Evolutionary conservation across 371 early-diverging fungal genomes (phyloP), one percentile per base, ranked within the genome.

Genomic region (Syncephalastrum sp.): DNA sequence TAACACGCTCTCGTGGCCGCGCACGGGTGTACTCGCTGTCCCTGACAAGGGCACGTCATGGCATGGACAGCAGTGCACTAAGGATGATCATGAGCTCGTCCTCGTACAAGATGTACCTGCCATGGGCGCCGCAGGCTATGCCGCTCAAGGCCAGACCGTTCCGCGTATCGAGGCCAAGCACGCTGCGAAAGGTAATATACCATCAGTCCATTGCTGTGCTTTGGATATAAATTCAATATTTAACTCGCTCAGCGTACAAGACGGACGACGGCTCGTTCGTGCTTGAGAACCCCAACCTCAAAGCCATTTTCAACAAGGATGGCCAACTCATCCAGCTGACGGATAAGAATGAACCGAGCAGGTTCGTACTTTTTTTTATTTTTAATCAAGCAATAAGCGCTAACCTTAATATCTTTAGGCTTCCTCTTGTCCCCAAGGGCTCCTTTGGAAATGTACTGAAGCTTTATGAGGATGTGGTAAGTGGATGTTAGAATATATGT

Each of bases 1-100:
- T 65, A 97, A 96, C 75, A 84, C 93, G 1, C 80, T 92, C 2
- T 75, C 83, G 7, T 97, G 96, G 96, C 47, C 65, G 23, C 83
- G 94, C 14, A 70, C 82, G 0, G 86, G 87, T 33, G 79, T 95
- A 15, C 64, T 95, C 3, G 77, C 83, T 8, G 79, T 90, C 0
- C 87, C 87, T 6, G 61, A 61, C 52, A 59, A 59, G 23, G 45
- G 53, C 15, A 66, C 65, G 5, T 56, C 38, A 10, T 73, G 70
- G 75, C 25, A 27, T 0, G 60, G 70, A 8, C 76, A 75, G 53
- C 87, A 87, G 59, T 67, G 60, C 48, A 63, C 64, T 13, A 57
- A 68, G 3, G 70, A 68, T 45, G 70, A 63, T 10, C 69, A 74
- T 42, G 85, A 82, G 58, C 83, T 81, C 48, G 59, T 74, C 2